Evolutionary conservation across 306 rosid species (phyloP).

Genomic region (Medicago lupulina): DNA sequence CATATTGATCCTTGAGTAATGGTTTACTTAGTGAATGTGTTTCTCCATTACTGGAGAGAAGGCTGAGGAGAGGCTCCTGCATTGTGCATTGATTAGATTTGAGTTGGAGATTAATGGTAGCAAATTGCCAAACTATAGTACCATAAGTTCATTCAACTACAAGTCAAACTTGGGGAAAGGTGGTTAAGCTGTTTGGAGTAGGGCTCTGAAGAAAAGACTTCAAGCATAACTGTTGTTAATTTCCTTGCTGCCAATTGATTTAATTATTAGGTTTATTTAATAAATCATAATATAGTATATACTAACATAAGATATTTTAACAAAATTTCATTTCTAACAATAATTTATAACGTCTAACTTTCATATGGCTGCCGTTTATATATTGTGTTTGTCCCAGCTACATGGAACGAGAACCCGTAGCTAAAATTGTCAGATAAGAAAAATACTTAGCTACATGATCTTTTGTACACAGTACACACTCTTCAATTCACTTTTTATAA

Average conservation of each 20-base stretch:
- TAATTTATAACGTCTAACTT: not conserved
- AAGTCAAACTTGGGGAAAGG: slow-evolving; percentile 50
- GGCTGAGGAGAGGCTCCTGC: slow-evolving; percentile 48
- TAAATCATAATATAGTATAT: not conserved
- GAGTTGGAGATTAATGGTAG: slow-evolving; percentile 1
- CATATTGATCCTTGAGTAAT: slow-evolving; percentile 39
- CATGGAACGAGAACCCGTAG: slow-evolving; percentile 8
- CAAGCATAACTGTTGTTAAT: not conserved
- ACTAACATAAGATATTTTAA: not conserved
- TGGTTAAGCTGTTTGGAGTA: not conserved
- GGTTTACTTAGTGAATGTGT: slow-evolving; percentile 41
- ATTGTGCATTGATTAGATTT: slow-evolving; percentile 22
- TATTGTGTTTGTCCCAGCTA: slow-evolving; percentile 9
- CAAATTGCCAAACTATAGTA: not conserved
- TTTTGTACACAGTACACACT: no score
- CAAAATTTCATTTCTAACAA: slow-evolving; percentile 5
- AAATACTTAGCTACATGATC: no score
- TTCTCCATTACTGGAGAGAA: slow-evolving; percentile 37
- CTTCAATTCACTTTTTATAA: no score
- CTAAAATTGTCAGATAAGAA: not conserved
- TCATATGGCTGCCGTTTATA: not conserved
- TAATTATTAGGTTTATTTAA: not conserved
- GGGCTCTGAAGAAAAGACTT: not conserved
- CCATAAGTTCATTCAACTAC: slow-evolving; percentile 29
- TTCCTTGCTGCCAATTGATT: not conserved